Percentiles rank a stretch among this genome's conserved stretches.
phyloP scores from a whole-genome alignment of 192 early-diverging fungal species.

The Coemansia aciculifera region DNA sequence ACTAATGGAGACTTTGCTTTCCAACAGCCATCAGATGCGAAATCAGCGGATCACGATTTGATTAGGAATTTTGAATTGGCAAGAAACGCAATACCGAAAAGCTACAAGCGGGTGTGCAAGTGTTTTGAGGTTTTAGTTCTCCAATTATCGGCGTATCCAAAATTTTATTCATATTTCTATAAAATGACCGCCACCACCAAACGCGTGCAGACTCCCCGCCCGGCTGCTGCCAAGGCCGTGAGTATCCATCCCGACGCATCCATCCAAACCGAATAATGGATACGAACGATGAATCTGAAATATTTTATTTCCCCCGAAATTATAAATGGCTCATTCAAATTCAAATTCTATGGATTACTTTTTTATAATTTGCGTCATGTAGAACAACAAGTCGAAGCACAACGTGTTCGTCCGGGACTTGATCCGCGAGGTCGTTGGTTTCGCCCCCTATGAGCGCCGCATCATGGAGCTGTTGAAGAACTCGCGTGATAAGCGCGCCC shows the following conservation, averaged over 20 bases:
- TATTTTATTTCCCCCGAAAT: not conserved
- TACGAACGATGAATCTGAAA: not conserved
- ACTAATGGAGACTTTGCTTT: not conserved
- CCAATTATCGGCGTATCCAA: conserved; percentile 12
- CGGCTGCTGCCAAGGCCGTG: conserved; percentile 41
- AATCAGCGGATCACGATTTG: not conserved
- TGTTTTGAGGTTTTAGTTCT: not conserved
- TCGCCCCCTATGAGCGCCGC: conserved; percentile 97
- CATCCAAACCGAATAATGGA: conserved; percentile 22
- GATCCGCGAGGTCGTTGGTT: conserved; percentile 96
- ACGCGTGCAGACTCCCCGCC: conserved; percentile 41
- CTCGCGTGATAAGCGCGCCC: conserved; percentile 99
- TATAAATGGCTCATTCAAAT: not conserved
- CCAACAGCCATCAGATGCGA: not conserved
- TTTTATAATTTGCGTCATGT: not conserved
- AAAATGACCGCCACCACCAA: conserved; percentile 58
- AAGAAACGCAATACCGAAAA: not conserved
- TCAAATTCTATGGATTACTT: not conserved
- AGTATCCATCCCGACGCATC: conserved; percentile 16
- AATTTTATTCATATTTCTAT: conserved; percentile 2
- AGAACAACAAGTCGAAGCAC: conserved; percentile 72
- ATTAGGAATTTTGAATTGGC: not conserved
- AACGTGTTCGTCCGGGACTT: conserved; percentile 89
- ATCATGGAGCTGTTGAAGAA: conserved; percentile 99
- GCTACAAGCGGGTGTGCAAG: not conserved